phyloP scores from a whole-genome alignment of 192 early-diverging fungal species.

The Mortierella hygrophila region DNA sequence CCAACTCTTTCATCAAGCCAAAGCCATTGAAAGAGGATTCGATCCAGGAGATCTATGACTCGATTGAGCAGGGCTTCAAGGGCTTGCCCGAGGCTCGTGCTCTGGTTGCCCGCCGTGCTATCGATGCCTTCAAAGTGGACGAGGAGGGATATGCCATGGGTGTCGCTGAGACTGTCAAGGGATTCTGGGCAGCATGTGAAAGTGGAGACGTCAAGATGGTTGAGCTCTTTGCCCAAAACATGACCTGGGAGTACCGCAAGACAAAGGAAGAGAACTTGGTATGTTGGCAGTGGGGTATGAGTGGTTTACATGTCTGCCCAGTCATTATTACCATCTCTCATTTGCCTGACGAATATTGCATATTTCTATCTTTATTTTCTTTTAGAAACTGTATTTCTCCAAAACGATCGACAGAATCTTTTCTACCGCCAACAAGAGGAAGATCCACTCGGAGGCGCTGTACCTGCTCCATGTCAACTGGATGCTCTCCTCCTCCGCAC shows the following conservation, averaged over 20 bases:
- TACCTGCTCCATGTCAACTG: slow-evolving; percentile 68
- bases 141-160: slow-evolving; percentile 61
- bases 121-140: slow-evolving; percentile 64
- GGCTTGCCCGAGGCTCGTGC: slow-evolving; percentile 66
- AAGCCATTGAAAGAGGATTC: slow-evolving; percentile 41
- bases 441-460: slow-evolving; percentile 59
- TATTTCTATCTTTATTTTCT: slow-evolving; percentile 1
- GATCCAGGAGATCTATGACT: slow-evolving; percentile 57
- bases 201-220: slow-evolving; percentile 67
- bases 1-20: slow-evolving; percentile 66
- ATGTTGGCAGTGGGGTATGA: neutral
- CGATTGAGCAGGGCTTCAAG: slow-evolving; percentile 70
- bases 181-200: slow-evolving; percentile 49
- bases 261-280: slow-evolving; percentile 70
- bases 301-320: neutral
- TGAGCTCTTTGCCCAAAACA: slow-evolving; percentile 73
- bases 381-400: slow-evolving; percentile 68
- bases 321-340: neutral
- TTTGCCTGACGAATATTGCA: neutral
- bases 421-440: slow-evolving; percentile 59
- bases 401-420: slow-evolving; percentile 68
- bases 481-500: slow-evolving; percentile 45
- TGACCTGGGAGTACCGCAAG: slow-evolving; percentile 58
- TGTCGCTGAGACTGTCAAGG: slow-evolving; percentile 67
- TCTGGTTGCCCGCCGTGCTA: slow-evolving; percentile 66